Percentiles rank a stretch among this genome's conserved stretches.
These are phyloP conservation scores for Alternaria sp. DNA, from an alignment of 2,329 filamentous ascomycete genomes.

Conservation along the genomic window DNA sequence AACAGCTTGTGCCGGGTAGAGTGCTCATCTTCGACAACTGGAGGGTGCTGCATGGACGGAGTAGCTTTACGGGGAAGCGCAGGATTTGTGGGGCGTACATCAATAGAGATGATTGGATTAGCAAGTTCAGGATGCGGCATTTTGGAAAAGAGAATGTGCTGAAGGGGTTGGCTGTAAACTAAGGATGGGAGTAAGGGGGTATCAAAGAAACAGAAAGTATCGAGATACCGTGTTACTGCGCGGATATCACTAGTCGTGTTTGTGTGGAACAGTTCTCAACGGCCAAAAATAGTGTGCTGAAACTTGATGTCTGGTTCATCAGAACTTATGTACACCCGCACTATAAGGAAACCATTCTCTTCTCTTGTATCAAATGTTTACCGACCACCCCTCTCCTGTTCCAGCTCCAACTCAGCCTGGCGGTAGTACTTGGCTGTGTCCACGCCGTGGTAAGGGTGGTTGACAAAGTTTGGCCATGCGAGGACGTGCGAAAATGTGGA, in stretches of 20 bases:
- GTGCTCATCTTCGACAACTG: conserved; percentile 96
- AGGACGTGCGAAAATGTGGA: conserved; percentile 82
- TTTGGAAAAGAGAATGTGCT: conserved; percentile 22
- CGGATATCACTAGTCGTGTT: background rate
- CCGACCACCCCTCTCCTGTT: conserved; percentile 65
- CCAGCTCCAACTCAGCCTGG: conserved; percentile 91
- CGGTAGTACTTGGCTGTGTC: conserved; percentile 99
- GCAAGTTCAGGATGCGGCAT: conserved; percentile 27
- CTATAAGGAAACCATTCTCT: conserved; percentile 16
- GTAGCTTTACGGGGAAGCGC: conserved; percentile 80
- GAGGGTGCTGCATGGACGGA: conserved; percentile 87
- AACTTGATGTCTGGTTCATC: conserved; percentile 29
- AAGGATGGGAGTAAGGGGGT: background rate
- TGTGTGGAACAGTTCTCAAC: background rate
- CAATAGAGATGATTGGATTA: conserved; percentile 37
- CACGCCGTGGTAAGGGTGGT: conserved; percentile 85
- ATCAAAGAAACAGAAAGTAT: background rate
- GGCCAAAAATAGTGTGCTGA: conserved; percentile 26
- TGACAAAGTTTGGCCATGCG: conserved; percentile 98
- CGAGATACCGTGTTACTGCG: background rate
- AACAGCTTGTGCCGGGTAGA: conserved; percentile 78
- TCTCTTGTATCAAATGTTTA: conserved; percentile 16
- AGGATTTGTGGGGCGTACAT: conserved; percentile 87
- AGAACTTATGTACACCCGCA: conserved; percentile 36
- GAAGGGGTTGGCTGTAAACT: conserved; percentile 13